Conservation (phyloP, 2,329 filamentous ascomycete genomes). For the Herpotrichia juniperi region DNA sequence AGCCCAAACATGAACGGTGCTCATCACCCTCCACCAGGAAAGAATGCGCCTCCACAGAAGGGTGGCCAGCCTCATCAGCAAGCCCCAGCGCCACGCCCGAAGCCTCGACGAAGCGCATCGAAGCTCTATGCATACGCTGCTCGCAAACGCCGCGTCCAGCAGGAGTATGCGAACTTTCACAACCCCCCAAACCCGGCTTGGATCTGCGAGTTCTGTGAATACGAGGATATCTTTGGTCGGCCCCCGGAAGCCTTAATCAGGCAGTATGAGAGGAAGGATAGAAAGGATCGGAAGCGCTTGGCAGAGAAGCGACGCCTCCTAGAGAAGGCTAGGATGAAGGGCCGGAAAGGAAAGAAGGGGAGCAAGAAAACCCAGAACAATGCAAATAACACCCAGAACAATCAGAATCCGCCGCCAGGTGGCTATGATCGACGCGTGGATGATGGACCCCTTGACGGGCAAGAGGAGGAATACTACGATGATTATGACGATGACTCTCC, state of each 20-base stretch:
- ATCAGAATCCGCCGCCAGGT: slow-evolving; percentile 35
- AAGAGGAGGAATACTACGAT: slow-evolving; percentile 45
- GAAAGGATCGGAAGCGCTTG: slow-evolving; percentile 79
- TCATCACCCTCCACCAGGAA: slow-evolving; percentile 32
- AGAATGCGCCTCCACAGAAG: slow-evolving; percentile 44
- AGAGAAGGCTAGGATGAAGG: slow-evolving; percentile 94
- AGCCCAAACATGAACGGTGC: slow-evolving; percentile 57
- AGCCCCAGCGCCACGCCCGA: slow-evolving; percentile 58
- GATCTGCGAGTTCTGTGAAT: slow-evolving; percentile 99
- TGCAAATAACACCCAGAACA: slow-evolving; percentile 35
- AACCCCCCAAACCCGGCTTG: slow-evolving; percentile 84
- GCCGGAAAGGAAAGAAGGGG: slow-evolving; percentile 84
- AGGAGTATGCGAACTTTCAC: slow-evolving; percentile 77
- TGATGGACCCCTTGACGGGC: slow-evolving; percentile 36
- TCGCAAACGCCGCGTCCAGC: slow-evolving; percentile 75
- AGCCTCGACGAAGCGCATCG: slow-evolving; percentile 66
- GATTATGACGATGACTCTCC: slow-evolving; percentile 39
- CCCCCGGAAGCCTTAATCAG: slow-evolving; percentile 84
- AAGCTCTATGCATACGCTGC: slow-evolving; percentile 79
- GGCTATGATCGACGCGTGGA: slow-evolving; percentile 40
- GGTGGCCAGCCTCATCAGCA: slow-evolving; percentile 47
- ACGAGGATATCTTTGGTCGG: slow-evolving; percentile 91
- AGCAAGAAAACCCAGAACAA: slow-evolving; percentile 63
- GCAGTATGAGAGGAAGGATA: slow-evolving; percentile 93
- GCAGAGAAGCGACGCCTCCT: slow-evolving; percentile 84